Conservation (phyloP, 306 rosid species). For the Dalbergia cultrata region DNA sequence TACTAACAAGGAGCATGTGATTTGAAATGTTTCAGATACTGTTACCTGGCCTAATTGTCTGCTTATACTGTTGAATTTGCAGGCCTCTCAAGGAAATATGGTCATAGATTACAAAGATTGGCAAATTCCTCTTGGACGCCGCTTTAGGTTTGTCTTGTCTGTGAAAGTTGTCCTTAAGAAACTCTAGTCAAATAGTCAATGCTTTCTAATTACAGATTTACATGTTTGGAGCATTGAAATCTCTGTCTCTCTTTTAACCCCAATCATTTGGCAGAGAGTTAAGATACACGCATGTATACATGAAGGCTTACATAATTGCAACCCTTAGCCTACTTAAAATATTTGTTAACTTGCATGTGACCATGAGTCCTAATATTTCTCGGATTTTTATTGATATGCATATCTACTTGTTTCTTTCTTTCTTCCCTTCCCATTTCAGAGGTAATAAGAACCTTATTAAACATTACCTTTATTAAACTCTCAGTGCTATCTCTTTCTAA, state of each 20-base stretch:
- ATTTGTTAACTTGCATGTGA: constrained; percentile 8
- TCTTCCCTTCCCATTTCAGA: constrained; percentile 4
- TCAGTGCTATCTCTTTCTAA: constrained; percentile 22
- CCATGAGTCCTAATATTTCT: constrained; percentile 35
- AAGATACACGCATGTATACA: background rate
- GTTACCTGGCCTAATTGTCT: constrained; percentile 32
- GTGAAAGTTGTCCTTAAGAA: constrained; percentile 32
- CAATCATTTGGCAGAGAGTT: background rate
- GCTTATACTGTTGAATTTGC: constrained; percentile 48
- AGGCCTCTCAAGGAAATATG: constrained; percentile 80
- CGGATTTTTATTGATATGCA: constrained; percentile 24
- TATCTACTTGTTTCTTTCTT: constrained; percentile 9
- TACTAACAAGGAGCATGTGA: constrained; percentile 9
- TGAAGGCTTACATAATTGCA: background rate
- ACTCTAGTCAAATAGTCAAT: background rate
- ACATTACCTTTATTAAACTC: background rate
- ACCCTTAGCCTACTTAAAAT: background rate
- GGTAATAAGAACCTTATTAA: constrained; percentile 1
- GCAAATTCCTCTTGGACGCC: constrained; percentile 99
- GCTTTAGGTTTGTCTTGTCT: constrained; percentile 81
- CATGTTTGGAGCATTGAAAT: constrained; percentile 7
- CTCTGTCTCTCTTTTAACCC: background rate
- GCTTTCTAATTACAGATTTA: constrained; percentile 8
- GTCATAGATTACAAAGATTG: constrained; percentile 96
- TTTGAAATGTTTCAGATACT: constrained; percentile 18